Conservation (phyloP, 164 flowering plant species). For the Chimonanthus salicifolius region DNA sequence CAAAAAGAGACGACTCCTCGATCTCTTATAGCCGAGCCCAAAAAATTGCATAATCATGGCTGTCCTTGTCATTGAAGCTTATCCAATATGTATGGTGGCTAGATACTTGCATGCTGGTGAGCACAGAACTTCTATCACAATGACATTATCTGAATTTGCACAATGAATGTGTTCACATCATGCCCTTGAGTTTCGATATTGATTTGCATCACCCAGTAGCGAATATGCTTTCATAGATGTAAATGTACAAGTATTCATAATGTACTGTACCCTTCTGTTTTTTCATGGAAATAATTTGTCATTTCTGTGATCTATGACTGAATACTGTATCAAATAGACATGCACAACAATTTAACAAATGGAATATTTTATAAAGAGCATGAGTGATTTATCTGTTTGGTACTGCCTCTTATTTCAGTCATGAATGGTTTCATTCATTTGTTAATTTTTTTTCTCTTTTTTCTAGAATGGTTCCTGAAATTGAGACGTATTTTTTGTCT, state of each 20-base stretch:
- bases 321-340: background rate
- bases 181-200: background rate
- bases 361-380: background rate
- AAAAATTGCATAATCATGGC: constrained; percentile 26
- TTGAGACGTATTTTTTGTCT: background rate
- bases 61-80: no score
- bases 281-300: background rate
- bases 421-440: background rate
- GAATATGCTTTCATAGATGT: background rate
- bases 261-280: background rate
- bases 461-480: background rate
- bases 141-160: background rate
- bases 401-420: background rate
- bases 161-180: background rate
- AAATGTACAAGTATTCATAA: background rate
- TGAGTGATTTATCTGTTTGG: background rate
- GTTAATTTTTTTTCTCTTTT: background rate
- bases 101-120: background rate
- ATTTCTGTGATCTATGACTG: background rate
- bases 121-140: background rate
- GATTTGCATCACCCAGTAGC: background rate
- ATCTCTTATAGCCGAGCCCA: constrained; percentile 66
- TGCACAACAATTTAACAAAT: background rate
- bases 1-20: constrained; percentile 64
- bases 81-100: no score